Conservation (phyloP, 257 asterid species). For the Cinchona pubescens region DNA sequence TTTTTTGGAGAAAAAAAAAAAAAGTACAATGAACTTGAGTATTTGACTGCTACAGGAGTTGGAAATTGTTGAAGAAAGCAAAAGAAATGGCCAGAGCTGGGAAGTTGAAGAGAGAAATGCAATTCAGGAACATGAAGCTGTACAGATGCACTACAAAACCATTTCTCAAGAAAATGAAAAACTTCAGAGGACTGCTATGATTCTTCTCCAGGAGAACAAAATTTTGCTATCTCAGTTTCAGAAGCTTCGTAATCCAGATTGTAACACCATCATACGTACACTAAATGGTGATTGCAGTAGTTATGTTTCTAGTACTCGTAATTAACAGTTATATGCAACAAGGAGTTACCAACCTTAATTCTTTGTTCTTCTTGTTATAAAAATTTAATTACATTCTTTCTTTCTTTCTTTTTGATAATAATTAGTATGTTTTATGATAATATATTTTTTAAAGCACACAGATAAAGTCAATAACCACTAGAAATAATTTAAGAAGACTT, state of each 20-base stretch:
- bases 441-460: no score
- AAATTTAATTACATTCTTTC: not conserved
- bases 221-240: slow-evolving; percentile 26
- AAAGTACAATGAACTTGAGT: no score
- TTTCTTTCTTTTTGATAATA: not conserved
- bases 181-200: slow-evolving; percentile 26
- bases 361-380: not conserved
- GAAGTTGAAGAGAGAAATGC: slow-evolving; percentile 27
- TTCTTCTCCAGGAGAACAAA: slow-evolving; percentile 38
- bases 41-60: slow-evolving; percentile 10
- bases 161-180: slow-evolving; percentile 38
- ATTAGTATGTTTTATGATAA: no score
- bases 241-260: not conserved
- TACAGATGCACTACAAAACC: slow-evolving; percentile 32
- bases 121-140: slow-evolving; percentile 37
- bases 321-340: not conserved
- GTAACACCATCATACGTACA: not conserved
- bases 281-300: not conserved
- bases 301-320: not conserved
- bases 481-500: no score
- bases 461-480: no score
- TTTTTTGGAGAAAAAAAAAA: no score
- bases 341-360: not conserved
- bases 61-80: slow-evolving; percentile 18
- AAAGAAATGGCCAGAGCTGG: slow-evolving; percentile 14